A percentile compares a stretch with the other conserved stretches of the same genome.
Conservation (phyloP, 805 yeast genomes). For the Saturnispora dispora region DNA sequence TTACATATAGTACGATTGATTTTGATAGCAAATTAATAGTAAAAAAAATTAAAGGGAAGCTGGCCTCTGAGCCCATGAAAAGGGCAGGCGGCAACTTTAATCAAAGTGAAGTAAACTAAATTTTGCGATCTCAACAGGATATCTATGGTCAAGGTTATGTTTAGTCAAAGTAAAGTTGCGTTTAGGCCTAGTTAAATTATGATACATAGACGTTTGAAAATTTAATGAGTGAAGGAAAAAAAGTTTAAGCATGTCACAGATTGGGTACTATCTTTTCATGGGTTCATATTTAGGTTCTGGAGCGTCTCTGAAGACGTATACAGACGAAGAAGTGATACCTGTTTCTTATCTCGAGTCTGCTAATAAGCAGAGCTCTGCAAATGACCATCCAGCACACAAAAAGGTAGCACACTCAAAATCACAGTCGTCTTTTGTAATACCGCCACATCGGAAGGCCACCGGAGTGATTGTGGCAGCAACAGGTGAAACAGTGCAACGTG, state of each 20-base stretch:
- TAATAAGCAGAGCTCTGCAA: not conserved
- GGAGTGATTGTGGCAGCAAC: conserved; percentile 39
- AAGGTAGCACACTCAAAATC: conserved; percentile 11
- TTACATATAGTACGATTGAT: too few species aligned
- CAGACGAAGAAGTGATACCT: not conserved
- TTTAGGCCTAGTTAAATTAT: too few species aligned
- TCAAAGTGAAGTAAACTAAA: too few species aligned
- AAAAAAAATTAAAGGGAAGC: too few species aligned
- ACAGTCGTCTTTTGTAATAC: conserved; percentile 11
- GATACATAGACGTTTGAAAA: too few species aligned
- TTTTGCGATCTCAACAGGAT: too few species aligned
- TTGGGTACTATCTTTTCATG: not conserved
- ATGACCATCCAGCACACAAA: not conserved
- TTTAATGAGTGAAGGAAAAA: not conserved
- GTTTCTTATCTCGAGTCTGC: not conserved
- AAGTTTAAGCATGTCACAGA: not conserved
- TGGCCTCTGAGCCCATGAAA: too few species aligned
- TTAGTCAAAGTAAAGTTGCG: too few species aligned
- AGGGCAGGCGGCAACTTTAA: too few species aligned
- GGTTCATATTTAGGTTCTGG: not conserved
- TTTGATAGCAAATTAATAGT: too few species aligned
- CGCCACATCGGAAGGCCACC: conserved; percentile 25
- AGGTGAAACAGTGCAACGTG: conserved; percentile 28
- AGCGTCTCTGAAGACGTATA: not conserved
- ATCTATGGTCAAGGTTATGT: too few species aligned